Evolutionary conservation across 768 basidiomycete species (phyloP), one percentile per base, ranked within the genome.

Genomic region (Kwoniella dendrophila): DNA sequence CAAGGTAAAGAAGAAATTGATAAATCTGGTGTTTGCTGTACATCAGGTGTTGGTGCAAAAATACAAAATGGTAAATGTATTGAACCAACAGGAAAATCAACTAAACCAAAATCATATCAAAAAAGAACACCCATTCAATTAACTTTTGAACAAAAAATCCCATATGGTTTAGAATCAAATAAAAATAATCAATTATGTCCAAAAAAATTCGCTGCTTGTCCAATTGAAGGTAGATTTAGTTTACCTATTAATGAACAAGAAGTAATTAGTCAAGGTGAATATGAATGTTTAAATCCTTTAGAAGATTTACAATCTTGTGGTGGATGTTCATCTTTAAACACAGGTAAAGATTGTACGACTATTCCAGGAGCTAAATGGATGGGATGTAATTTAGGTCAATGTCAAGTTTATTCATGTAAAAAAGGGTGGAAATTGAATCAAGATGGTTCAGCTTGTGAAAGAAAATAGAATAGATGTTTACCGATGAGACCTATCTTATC

Each of bases 251-350:
- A 16, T 4, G 36, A 33, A 12, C 43, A 24, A 10, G 48, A 30
- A 8, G 29, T 40, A 3, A 29, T 7, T 16, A 44, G n/a, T n/a
- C n/a, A 49, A 22, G 49, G 48, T 12, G 56, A 58, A 18, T 74
- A 74, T 64, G 76, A 81, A 65, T 80, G 82, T 72, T 70, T 90
- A 53, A 87, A 91, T 78, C 83, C 83, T 30, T 67, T 78, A 18
- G 80, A 80, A 44, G 88, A 90, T 62, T 83, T 90, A 47, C 82
- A 85, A 62, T 86, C 86, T 14, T 91, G 90, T 78, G 90, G 89
- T 64, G 90, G 90, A 29, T 91, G 90, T 73, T 78, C 84, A 1
- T 82, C 84, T 18, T 77, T 83, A n/a, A 85, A 85, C 20, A 72
- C 80, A 43, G 90, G 90, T 26, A 80, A 85, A 75, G 87, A 92